These are phyloP conservation scores for Colletotrichum sp. DNA, from an alignment of 2,329 filamentous ascomycete species.

Conservation along the genomic window DNA sequence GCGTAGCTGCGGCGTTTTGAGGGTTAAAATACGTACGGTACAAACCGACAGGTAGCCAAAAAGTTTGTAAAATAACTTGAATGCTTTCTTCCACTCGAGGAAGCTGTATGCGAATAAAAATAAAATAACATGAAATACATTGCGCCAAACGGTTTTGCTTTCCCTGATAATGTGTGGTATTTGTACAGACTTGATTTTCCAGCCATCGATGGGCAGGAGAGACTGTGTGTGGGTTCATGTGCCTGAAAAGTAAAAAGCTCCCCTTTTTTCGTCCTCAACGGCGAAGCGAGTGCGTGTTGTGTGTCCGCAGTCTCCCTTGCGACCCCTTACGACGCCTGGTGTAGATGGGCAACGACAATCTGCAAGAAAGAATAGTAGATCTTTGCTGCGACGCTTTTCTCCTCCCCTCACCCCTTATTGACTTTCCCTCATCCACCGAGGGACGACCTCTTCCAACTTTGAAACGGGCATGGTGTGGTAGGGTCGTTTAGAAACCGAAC, in stretches of 20 bases:
- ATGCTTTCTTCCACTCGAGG: not conserved
- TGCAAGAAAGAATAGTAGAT: not conserved
- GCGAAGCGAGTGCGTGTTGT: not conserved
- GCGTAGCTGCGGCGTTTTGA: slow-evolving; percentile 2
- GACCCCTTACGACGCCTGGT: not conserved
- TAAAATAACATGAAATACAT: not conserved
- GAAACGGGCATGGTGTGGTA: not conserved
- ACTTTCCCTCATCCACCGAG: not conserved
- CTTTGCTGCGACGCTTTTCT: not conserved
- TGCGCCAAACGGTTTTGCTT: slow-evolving; percentile 8
- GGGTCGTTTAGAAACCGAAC: slow-evolving; percentile 35
- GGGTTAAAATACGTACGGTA: not conserved
- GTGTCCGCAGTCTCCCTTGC: not conserved
- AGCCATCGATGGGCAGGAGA: not conserved
- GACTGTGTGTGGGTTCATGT: not conserved
- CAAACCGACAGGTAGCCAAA: not conserved
- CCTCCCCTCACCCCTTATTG: not conserved
- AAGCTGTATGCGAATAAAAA: not conserved
- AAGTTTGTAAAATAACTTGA: slow-evolving; percentile 5
- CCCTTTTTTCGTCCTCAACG: not conserved
- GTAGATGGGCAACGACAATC: not conserved
- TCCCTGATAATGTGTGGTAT: not conserved
- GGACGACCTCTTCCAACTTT: not conserved
- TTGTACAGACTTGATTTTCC: slow-evolving; percentile 3
- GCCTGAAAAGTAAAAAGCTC: not conserved